Evolutionary conservation across 2,329 filamentous ascomycete genomes (phyloP).

Genomic region (Acrocalymma vagum): DNA sequence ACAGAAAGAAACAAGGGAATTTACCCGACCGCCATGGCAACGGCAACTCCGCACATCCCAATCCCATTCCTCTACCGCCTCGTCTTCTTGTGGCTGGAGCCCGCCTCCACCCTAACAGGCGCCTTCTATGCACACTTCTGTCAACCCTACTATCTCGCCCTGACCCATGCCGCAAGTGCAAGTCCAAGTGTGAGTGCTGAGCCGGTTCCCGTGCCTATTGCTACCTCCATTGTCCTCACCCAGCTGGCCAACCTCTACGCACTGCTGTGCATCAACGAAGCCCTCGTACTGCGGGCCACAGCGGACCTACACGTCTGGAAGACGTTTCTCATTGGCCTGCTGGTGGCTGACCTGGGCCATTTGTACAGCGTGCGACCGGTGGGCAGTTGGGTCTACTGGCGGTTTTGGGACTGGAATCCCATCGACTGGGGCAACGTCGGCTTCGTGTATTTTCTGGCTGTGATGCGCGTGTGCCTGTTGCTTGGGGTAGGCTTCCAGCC

Average conservation of each 20-base stretch:
- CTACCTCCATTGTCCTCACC: slow-evolving; percentile 72
- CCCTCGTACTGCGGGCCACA: slow-evolving; percentile 75
- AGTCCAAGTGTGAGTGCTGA: no score
- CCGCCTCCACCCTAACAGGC: slow-evolving; percentile 61
- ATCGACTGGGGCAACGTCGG: slow-evolving; percentile 74
- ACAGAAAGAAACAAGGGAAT: no score
- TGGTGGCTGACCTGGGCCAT: slow-evolving; percentile 81
- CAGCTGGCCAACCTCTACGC: slow-evolving; percentile 83
- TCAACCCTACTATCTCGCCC: slow-evolving; percentile 66
- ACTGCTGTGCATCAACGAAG: slow-evolving; percentile 80
- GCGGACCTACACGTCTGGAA: slow-evolving; percentile 75
- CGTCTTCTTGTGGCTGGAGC: slow-evolving; percentile 81
- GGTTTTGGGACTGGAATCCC: slow-evolving; percentile 68
- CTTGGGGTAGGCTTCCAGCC: slow-evolving; percentile 34
- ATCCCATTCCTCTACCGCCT: slow-evolving; percentile 71
- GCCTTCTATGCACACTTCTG: slow-evolving; percentile 62
- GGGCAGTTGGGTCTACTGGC: slow-evolving; percentile 71
- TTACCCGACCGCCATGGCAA: slow-evolving; percentile 24
- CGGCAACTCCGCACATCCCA: slow-evolving; percentile 39
- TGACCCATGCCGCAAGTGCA: slow-evolving; percentile 67
- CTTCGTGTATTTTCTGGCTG: slow-evolving; percentile 73
- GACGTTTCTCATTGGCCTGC: slow-evolving; percentile 70
- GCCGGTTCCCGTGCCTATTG: slow-evolving; percentile 61
- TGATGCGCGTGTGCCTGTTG: slow-evolving; percentile 35
- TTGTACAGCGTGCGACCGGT: slow-evolving; percentile 70